Percentiles rank a stretch among this genome's conserved stretches.
phyloP scores from a whole-genome alignment of 2,329 filamentous ascomycete species.

The Sporothrix luriei region DNA sequence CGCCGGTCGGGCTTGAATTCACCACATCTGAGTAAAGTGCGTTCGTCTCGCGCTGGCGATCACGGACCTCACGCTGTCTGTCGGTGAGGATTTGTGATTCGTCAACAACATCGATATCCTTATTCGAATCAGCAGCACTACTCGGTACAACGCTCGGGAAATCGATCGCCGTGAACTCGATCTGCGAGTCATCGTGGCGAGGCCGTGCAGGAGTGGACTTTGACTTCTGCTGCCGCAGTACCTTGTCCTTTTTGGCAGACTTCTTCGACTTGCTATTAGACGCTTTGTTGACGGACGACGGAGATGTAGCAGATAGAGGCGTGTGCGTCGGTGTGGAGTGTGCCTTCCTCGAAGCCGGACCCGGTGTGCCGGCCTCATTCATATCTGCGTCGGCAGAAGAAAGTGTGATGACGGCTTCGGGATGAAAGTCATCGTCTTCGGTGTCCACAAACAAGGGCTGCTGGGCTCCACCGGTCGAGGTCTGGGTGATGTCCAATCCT shows the following conservation, averaged over 20 bases:
- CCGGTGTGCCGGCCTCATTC: constrained; percentile 36
- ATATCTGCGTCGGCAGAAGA: constrained; percentile 38
- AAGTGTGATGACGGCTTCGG: constrained; percentile 39
- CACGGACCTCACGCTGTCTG: constrained; percentile 74
- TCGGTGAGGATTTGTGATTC: constrained; percentile 79
- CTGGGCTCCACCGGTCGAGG: constrained; percentile 46
- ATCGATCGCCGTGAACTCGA: constrained; percentile 72
- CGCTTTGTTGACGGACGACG: constrained; percentile 29
- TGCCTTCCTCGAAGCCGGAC: constrained; percentile 38
- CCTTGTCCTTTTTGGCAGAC: constrained; percentile 30
- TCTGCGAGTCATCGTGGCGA: constrained; percentile 80
- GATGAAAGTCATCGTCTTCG: constrained; percentile 47
- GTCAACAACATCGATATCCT: neutral
- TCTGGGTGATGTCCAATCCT: constrained; percentile 47
- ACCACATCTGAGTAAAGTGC: constrained; percentile 68
- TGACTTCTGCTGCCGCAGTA: constrained; percentile 37
- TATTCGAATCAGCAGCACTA: constrained; percentile 42
- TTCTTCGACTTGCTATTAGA: neutral
- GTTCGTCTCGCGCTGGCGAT: constrained; percentile 68
- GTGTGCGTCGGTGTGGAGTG: constrained; percentile 25
- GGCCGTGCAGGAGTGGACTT: constrained; percentile 51
- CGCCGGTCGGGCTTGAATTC: constrained; percentile 54
- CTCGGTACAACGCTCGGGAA: constrained; percentile 50
- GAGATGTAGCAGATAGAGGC: constrained; percentile 28
- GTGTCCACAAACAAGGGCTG: constrained; percentile 52